phyloP scores from a whole-genome alignment of 2,329 filamentous ascomycete genomes.

The Ophiostoma tasmaniense region DNA sequence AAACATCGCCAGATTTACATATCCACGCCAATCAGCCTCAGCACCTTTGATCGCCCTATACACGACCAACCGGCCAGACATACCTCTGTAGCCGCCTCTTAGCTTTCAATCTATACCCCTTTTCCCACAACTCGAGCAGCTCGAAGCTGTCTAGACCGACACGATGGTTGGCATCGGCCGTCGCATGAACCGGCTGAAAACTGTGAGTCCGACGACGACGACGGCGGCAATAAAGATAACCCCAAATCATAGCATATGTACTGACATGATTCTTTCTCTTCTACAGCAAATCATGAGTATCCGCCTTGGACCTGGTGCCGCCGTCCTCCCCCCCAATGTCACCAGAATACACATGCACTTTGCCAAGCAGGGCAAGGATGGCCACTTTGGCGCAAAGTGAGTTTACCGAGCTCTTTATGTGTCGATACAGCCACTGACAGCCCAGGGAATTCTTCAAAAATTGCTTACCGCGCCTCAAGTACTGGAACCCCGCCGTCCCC shows the following conservation, averaged over 20 bases:
- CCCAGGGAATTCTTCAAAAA: conserved; percentile 79
- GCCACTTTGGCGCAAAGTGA: conserved; percentile 67
- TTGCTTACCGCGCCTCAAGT: conserved; percentile 81
- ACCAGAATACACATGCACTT: conserved; percentile 70
- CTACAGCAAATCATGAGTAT: conserved; percentile 60
- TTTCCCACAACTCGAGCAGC: neutral
- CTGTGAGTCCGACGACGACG: conserved; percentile 41
- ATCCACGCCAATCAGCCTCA: neutral
- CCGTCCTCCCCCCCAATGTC: conserved; percentile 67
- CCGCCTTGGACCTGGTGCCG: conserved; percentile 74
- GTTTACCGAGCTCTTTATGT: neutral
- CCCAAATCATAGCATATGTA: too few species aligned
- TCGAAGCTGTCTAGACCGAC: conserved; percentile 12
- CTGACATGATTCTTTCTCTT: neutral
- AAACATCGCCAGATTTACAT: neutral
- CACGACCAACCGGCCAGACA: neutral
- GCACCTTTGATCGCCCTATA: neutral
- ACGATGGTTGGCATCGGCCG: conserved; percentile 43
- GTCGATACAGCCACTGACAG: neutral
- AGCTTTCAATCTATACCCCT: neutral
- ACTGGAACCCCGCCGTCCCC: conserved; percentile 76
- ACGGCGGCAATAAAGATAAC: too few species aligned
- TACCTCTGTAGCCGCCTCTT: neutral
- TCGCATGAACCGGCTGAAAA: conserved; percentile 65
- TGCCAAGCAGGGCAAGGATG: conserved; percentile 50